Percentiles rank a stretch among this genome's conserved stretches.
Conservation (phyloP, 2,329 filamentous ascomycete genomes). For the Talaromyces pinophilus region DNA sequence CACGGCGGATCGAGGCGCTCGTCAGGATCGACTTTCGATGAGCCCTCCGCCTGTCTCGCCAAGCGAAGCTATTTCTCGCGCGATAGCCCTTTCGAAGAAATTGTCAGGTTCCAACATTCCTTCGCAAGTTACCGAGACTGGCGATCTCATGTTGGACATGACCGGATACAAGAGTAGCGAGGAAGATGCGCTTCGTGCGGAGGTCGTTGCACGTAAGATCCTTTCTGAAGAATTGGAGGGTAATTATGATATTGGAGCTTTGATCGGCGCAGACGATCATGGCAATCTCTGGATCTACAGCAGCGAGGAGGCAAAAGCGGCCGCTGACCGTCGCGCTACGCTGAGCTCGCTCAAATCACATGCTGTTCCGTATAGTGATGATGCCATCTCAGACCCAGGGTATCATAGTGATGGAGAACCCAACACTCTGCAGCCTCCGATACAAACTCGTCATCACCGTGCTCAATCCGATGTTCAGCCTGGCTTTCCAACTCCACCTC, state of each 20-base stretch:
- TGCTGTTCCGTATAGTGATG: constrained; percentile 60
- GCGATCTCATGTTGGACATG: constrained; percentile 98
- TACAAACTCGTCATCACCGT: constrained; percentile 49
- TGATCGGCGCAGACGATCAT: constrained; percentile 92
- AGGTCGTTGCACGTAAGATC: constrained; percentile 90
- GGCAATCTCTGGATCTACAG: constrained; percentile 99
- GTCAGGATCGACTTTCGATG: constrained; percentile 56
- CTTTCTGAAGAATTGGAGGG: constrained; percentile 90
- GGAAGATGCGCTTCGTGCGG: constrained; percentile 85
- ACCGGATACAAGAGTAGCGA: constrained; percentile 93
- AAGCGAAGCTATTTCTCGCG: constrained; percentile 77
- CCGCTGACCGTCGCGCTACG: constrained; percentile 67
- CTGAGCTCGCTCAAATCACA: constrained; percentile 55
- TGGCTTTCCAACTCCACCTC: constrained; percentile 62
- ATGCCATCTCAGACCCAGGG: constrained; percentile 87
- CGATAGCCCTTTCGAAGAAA: constrained; percentile 80
- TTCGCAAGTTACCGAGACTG: constrained; percentile 84
- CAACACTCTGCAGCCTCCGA: constrained; percentile 67
- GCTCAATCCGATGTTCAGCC: constrained; percentile 71
- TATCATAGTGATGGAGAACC: constrained; percentile 85
- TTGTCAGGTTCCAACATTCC: constrained; percentile 89
- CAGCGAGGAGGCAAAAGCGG: constrained; percentile 92
- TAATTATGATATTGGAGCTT: constrained; percentile 90
- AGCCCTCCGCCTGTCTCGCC: constrained; percentile 74
- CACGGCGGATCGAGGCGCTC: constrained; percentile 22